Conservation (phyloP, 1,139 yeast species). For the Pichia sp. region DNA sequence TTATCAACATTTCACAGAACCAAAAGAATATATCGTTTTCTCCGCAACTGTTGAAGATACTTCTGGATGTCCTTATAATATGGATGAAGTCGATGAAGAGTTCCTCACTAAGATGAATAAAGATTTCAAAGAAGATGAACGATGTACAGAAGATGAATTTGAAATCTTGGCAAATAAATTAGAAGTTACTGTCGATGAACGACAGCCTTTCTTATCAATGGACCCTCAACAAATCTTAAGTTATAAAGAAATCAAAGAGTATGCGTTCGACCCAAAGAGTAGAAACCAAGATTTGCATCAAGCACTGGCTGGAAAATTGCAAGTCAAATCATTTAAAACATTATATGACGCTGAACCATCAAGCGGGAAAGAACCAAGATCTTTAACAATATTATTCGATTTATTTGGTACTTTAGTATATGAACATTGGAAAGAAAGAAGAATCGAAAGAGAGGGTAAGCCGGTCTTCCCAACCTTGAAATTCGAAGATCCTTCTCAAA, state of each 20-base stretch:
- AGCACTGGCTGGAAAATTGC: slow-evolving; percentile 34
- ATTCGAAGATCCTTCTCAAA: slow-evolving; percentile 88
- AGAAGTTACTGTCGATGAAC: slow-evolving; percentile 70
- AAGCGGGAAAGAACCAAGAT: slow-evolving; percentile 39
- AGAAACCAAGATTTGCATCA: slow-evolving; percentile 35
- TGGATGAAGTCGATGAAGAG: slow-evolving; percentile 87
- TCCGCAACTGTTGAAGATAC: slow-evolving; percentile 97
- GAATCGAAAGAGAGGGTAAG: slow-evolving; percentile 68
- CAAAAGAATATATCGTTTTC: slow-evolving; percentile 79
- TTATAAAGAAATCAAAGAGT: slow-evolving; percentile 63
- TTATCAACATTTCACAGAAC: slow-evolving; percentile 63
- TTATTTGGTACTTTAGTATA: slow-evolving; percentile 69
- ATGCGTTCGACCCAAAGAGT: slow-evolving; percentile 35
- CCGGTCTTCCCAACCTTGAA: slow-evolving; percentile 71
- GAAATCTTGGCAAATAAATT: slow-evolving; percentile 75
- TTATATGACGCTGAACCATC: slow-evolving; percentile 49
- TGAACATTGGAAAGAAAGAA: slow-evolving; percentile 78
- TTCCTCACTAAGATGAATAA: slow-evolving; percentile 51
- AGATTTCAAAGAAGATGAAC: slow-evolving; percentile 30
- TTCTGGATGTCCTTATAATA: slow-evolving; percentile 77
- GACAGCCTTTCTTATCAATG: slow-evolving; percentile 86
- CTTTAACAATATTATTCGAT: slow-evolving; percentile 54
- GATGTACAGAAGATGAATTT: slow-evolving; percentile 77
- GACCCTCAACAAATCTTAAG: slow-evolving; percentile 77
- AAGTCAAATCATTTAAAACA: slow-evolving; percentile 37